phyloP scores from a whole-genome alignment of 352 stramenopile genomes.

The Phytophthora capsici region DNA sequence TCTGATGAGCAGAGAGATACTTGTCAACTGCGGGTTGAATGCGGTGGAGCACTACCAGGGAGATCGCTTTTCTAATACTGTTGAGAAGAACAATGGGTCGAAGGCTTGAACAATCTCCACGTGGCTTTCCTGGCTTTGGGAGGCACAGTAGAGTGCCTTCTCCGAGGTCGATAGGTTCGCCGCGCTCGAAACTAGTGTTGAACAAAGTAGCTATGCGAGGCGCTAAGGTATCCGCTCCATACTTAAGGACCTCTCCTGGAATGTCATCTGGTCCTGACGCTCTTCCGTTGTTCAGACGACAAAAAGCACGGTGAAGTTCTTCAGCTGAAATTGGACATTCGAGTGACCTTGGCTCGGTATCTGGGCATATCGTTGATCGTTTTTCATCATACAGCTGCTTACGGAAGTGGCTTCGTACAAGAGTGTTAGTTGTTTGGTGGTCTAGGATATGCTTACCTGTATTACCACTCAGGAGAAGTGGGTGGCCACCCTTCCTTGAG shows the following conservation, averaged over 20 bases:
- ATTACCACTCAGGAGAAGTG: no score
- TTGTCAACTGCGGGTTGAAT: constrained; percentile 3
- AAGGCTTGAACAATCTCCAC: constrained; percentile 4
- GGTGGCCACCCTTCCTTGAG: no score
- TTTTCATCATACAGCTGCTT: no score
- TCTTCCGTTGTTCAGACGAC: neutral
- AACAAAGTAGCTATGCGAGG: neutral
- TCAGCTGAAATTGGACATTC: neutral
- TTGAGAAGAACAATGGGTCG: constrained; percentile 7
- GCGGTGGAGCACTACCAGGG: neutral
- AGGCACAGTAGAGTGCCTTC: neutral
- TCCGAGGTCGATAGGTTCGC: neutral
- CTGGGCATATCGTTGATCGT: no score
- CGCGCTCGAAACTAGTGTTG: constrained; percentile 5
- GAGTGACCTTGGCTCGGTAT: neutral
- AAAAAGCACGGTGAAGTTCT: neutral
- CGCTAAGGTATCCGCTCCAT: neutral
- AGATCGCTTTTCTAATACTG: constrained; percentile 6
- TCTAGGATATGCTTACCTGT: no score
- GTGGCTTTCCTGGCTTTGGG: constrained; percentile 4
- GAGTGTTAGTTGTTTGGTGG: no score
- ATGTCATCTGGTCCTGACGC: neutral
- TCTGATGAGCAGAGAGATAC: neutral
- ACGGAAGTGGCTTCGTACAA: no score
- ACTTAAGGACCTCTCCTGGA: constrained; percentile 11